Evolutionary conservation across 768 basidiomycete species (phyloP), one percentile per base, ranked within the genome.

Genomic region (Harrya chromipes): DNA sequence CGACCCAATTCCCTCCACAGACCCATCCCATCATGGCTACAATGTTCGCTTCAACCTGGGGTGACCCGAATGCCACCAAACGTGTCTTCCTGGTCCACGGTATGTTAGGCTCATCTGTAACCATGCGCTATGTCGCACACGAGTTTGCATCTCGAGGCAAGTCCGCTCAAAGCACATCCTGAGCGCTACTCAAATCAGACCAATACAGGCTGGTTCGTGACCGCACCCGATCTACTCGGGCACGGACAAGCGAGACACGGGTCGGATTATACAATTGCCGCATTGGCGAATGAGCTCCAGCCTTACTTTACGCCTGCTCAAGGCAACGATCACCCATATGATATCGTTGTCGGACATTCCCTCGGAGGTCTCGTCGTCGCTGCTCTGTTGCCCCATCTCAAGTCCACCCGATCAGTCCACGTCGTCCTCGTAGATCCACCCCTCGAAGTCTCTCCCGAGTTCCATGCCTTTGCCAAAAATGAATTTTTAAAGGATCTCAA

Each of bases 391-490:
- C 47, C 47, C 17, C 20, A 57, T 7, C 40, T 67, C 34, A 45
- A 56, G 6, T 39, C 42, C 9, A 27, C 54, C 1, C 52, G 23
- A 11, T 27, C 44, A 0, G 47, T 56, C 33, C 39, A 35, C 0
- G 56, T 64, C 29, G 26, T 66, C 27, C 47, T 67, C 12, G n/a
- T 52, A 12, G 65, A 67, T 13, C 52, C 59, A 3, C 56, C 57
- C 2, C 42, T 62, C 12, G 46, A 55, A 20, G 9, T 4, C 6
- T 7, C 16, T 8, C 16, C 43, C 7, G 40, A 54, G 16, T 33
- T 33, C 0, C 0, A 4, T 0, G 21, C 6, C 27, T 24, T 6
- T 4, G 1, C 3, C 20, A 43, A 5, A 7, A 14, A 33, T 4
- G 14, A 33, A 6, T 33, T 33, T 7, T 16, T 33, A 16, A 33